A percentile compares a stretch with the other conserved stretches of the same genome.
These are phyloP conservation scores for Candida sanyaensis DNA, from an alignment of 1,139 yeast species.

Conservation along the genomic window DNA sequence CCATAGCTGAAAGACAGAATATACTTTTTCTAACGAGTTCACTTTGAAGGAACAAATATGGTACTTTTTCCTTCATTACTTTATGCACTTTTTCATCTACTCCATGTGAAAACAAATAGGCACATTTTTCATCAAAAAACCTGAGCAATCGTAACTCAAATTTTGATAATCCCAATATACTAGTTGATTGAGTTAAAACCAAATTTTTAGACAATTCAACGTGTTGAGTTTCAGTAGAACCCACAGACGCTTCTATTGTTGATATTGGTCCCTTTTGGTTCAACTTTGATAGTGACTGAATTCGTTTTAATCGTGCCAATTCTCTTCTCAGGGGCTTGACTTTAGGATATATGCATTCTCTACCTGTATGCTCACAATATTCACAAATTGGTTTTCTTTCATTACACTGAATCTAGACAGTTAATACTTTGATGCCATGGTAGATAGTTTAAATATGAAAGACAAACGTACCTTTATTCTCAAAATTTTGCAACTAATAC, in stretches of 20 bases:
- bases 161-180: constrained; percentile 25
- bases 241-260: not conserved
- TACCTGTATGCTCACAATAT: constrained; percentile 33
- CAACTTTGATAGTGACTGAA: not conserved
- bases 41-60: constrained; percentile 24
- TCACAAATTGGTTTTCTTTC: constrained; percentile 39
- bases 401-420: constrained; percentile 22
- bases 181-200: constrained; percentile 15
- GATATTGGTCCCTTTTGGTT: not conserved
- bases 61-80: constrained; percentile 30
- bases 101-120: constrained; percentile 20
- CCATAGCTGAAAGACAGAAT: constrained; percentile 24
- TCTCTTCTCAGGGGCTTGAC: not conserved
- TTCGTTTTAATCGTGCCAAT: not conserved
- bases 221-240: not conserved
- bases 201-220: constrained; percentile 9
- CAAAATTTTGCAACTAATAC: constrained; percentile 32
- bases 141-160: constrained; percentile 33
- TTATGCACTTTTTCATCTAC: constrained; percentile 23
- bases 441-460: too few species aligned
- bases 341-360: constrained; percentile 29
- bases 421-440: too few species aligned
- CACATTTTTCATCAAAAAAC: constrained; percentile 30
- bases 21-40: constrained; percentile 23
- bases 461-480: constrained; percentile 23